Evolutionary conservation across 2,329 filamentous ascomycete species (phyloP).

Genomic region (Trichoderma sp.): DNA sequence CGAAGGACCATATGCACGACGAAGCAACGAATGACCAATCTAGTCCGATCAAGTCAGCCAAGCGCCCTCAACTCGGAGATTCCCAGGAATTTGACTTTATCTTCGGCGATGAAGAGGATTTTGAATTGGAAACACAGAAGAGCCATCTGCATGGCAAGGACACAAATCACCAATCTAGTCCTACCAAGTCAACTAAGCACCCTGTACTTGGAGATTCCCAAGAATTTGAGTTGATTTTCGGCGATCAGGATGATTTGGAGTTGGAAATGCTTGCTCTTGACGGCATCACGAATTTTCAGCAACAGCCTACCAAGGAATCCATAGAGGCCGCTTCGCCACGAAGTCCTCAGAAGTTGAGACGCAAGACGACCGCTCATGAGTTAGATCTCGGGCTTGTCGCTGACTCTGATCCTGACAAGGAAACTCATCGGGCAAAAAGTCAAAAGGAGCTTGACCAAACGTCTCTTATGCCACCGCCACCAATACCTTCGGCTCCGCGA

Average conservation of each 20-base stretch:
- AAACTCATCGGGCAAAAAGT: not conserved
- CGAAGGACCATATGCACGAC: not conserved
- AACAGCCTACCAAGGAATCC: not conserved
- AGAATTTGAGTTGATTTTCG: slow-evolving; percentile 32
- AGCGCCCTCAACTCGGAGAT: not conserved
- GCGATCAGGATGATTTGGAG: slow-evolving; percentile 37
- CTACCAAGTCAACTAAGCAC: not conserved
- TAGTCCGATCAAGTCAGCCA: not conserved
- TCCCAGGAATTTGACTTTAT: slow-evolving; percentile 31
- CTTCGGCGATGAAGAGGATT: slow-evolving; percentile 36
- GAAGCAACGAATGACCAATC: not conserved
- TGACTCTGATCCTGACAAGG: not conserved
- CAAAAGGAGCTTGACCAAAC: not conserved
- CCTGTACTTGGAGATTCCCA: not conserved
- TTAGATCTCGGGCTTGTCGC: slow-evolving; percentile 10
- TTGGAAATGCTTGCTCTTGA: slow-evolving; percentile 36
- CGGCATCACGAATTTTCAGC: slow-evolving; percentile 23
- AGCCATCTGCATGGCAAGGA: not conserved
- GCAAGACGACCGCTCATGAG: not conserved
- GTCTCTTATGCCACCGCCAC: slow-evolving; percentile 14
- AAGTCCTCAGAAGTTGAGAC: not conserved
- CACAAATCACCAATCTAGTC: not conserved
- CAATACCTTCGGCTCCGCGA: slow-evolving; percentile 15
- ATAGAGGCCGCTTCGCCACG: not conserved
- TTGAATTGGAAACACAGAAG: slow-evolving; percentile 32